Evolutionary conservation across 352 stramenopile species (phyloP).

Genomic region (Phytophthora litchii): DNA sequence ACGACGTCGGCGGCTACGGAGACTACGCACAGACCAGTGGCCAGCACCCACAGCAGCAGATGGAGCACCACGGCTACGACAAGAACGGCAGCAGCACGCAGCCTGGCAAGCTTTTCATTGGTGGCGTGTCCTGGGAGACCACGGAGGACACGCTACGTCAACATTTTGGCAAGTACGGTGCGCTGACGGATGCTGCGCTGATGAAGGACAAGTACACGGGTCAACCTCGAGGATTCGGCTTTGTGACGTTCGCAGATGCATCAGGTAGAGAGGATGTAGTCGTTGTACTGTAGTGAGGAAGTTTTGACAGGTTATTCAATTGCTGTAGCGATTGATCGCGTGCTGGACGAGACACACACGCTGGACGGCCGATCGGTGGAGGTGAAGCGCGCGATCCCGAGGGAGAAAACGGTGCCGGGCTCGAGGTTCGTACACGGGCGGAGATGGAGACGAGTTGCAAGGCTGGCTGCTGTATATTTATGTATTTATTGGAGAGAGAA

Average conservation of each 20-base stretch:
- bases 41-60: slow-evolving; percentile 55
- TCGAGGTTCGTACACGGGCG: slow-evolving; percentile 74
- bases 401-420: slow-evolving; percentile 72
- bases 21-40: slow-evolving; percentile 42
- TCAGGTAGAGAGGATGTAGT: slow-evolving; percentile 61
- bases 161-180: slow-evolving; percentile 91
- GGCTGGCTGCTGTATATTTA: slow-evolving; percentile 31
- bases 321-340: slow-evolving; percentile 72
- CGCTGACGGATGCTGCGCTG: slow-evolving; percentile 85
- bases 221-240: slow-evolving; percentile 92
- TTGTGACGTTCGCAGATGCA: slow-evolving; percentile 92
- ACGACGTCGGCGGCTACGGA: slow-evolving; percentile 26
- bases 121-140: slow-evolving; percentile 93
- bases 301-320: slow-evolving; percentile 1
- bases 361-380: slow-evolving; percentile 92
- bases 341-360: slow-evolving; percentile 87
- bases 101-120: slow-evolving; percentile 91
- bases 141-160: slow-evolving; percentile 90
- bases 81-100: slow-evolving; percentile 36
- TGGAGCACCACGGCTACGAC: slow-evolving; percentile 42
- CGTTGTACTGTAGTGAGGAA: neutral
- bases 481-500: slow-evolving; percentile 34
- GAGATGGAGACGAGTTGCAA: slow-evolving; percentile 16
- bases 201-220: slow-evolving; percentile 95
- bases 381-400: slow-evolving; percentile 92